phyloP scores from a whole-genome alignment of 768 basidiomycete genomes.

The Agaricus subrufescens region DNA sequence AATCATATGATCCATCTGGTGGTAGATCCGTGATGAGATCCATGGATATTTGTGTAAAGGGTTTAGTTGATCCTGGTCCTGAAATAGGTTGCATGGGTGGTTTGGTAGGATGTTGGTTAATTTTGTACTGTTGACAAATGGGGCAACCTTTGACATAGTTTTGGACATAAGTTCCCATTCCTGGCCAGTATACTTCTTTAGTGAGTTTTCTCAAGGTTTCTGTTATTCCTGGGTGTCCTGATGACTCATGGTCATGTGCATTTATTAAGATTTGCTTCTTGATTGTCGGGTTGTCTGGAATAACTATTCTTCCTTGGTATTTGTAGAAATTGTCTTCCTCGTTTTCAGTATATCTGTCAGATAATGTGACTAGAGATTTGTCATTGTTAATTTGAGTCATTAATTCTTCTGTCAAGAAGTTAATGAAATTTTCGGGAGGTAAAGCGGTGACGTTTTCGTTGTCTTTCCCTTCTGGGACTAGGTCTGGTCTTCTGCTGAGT shows the following conservation, averaged over 20 bases:
- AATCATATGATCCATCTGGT: no score
- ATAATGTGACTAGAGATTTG: no score
- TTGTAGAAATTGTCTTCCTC: no score
- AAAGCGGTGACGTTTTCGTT: no score
- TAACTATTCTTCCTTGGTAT: not conserved
- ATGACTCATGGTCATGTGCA: conserved; percentile 7
- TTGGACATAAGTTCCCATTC: conserved; percentile 12
- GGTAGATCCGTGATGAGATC: no score
- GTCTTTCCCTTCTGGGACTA: no score
- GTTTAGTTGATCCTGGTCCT: conserved; percentile 1
- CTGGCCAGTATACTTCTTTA: conserved; percentile 19
- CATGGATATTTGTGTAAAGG: not conserved
- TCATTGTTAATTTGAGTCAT: no score
- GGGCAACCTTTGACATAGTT: conserved; percentile 18
- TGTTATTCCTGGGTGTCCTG: conserved; percentile 12
- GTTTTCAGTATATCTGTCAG: no score
- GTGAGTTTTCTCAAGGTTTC: conserved; percentile 6
- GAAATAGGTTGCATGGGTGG: conserved; percentile 8
- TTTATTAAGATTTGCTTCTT: not conserved
- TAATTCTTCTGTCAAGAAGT: no score
- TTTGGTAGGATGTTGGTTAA: conserved; percentile 9
- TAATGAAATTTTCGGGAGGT: no score
- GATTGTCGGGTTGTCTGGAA: not conserved
- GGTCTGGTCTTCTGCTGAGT: no score
- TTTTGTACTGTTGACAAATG: conserved; percentile 17